These are phyloP conservation scores for Hypoxylon fuscum DNA, from an alignment of 495 filamentous ascomycete species.

Conservation along the genomic window DNA sequence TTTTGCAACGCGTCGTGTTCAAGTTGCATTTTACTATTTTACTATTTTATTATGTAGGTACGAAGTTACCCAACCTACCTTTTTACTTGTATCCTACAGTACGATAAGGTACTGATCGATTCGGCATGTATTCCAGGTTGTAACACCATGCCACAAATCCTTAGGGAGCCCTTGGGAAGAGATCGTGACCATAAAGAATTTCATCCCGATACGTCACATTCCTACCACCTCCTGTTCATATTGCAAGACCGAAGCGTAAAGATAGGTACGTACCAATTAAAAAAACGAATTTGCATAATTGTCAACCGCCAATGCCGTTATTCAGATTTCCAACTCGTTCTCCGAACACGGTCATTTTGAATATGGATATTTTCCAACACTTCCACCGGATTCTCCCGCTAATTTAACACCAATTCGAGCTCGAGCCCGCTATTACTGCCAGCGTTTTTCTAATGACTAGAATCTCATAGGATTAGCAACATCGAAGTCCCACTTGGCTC, in stretches of 20 bases:
- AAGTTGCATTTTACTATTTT: conserved; percentile 33
- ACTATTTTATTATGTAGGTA: too few relatives aligned
- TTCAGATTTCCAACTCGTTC: conserved; percentile 22
- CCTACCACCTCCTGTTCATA: conserved; percentile 15
- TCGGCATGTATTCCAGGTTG: conserved; percentile 17
- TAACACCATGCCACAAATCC: conserved; percentile 29
- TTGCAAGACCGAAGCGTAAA: conserved; percentile 9
- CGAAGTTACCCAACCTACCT: conserved; percentile 19
- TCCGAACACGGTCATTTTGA: conserved; percentile 30
- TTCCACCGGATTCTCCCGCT: conserved; percentile 36
- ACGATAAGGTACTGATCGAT: conserved; percentile 29
- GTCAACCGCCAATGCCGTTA: conserved; percentile 26
- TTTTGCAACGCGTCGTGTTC: neutral
- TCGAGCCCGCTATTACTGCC: conserved; percentile 11
- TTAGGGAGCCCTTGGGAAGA: conserved; percentile 21
- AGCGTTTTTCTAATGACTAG: conserved; percentile 34
- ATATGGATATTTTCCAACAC: conserved; percentile 27
- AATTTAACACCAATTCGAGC: conserved; percentile 7
- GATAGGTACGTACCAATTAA: neutral
- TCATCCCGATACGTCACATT: conserved; percentile 40
- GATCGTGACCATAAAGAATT: conserved; percentile 40
- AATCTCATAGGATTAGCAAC: conserved; percentile 31
- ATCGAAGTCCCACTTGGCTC: conserved; percentile 32
- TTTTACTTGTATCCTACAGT: too few relatives aligned
- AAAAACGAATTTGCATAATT: conserved; percentile 18